Percentiles rank a stretch among this genome's conserved stretches.
phyloP scores from a whole-genome alignment of 345 rosid genomes.

The Hevea brasiliensis region DNA sequence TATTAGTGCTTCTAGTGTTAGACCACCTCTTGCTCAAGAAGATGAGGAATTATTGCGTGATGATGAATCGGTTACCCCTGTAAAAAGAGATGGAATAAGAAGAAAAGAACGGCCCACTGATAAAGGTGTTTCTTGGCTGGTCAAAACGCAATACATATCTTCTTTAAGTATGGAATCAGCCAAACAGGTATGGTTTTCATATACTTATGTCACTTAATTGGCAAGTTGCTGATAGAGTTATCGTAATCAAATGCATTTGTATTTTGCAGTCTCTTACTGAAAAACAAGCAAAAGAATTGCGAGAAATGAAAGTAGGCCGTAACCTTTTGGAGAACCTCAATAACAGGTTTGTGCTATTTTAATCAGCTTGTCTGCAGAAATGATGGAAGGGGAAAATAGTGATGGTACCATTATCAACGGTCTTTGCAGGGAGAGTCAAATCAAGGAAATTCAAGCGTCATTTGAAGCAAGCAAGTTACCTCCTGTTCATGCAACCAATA shows the following conservation, averaged over 20 bases:
- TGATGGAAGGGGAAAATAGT: background rate
- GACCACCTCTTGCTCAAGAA: conserved; percentile 74
- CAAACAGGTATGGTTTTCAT: conserved; percentile 61
- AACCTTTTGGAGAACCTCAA: conserved; percentile 72
- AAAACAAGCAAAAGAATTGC: conserved; percentile 92
- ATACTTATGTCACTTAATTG: background rate
- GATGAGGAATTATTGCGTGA: conserved; percentile 91
- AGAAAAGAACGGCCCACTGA: conserved; percentile 93
- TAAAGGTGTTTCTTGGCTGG: conserved; percentile 95
- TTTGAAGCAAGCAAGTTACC: conserved; percentile 76
- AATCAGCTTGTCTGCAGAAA: conserved; percentile 15
- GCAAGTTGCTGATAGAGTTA: conserved; percentile 14
- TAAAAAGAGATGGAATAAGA: conserved; percentile 83
- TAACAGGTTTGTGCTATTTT: conserved; percentile 57
- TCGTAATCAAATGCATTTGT: conserved; percentile 15
- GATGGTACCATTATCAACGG: background rate
- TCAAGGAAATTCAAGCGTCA: conserved; percentile 86
- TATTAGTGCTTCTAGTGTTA: conserved; percentile 61
- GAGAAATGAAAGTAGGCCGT: conserved; percentile 76
- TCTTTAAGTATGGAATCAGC: conserved; percentile 78
- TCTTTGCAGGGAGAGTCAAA: conserved; percentile 77
- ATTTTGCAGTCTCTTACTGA: conserved; percentile 81
- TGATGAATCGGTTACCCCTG: conserved; percentile 74
- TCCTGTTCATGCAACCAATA: conserved; percentile 89
- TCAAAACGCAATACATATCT: conserved; percentile 94